phyloP scores from a whole-genome alignment of 192 early-diverging fungal genomes.

The Podila minutissima region DNA sequence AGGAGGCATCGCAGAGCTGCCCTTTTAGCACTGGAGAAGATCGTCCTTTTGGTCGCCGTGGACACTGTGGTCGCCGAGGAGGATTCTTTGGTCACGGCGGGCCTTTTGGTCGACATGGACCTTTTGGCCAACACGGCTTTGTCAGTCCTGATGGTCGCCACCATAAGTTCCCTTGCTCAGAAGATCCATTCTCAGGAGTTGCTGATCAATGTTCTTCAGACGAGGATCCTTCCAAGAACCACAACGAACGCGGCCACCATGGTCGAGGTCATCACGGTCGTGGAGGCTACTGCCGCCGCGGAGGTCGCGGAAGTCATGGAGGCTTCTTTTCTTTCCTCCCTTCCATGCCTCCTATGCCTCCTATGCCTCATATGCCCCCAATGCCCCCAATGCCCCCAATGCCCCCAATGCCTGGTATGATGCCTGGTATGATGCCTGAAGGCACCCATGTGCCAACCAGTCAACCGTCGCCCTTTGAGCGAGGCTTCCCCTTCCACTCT shows the following conservation, averaged over 20 bases:
- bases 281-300: constrained; percentile 2
- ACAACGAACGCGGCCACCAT: constrained; percentile 1
- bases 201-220: not conserved
- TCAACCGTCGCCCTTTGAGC: not conserved
- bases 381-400: not conserved
- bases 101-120: not conserved
- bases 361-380: constrained; percentile 15
- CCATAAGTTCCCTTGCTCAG: not conserved
- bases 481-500: constrained; percentile 2
- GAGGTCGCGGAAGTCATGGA: constrained; percentile 15
- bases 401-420: no score
- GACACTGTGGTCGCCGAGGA: not conserved
- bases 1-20: constrained; percentile 11
- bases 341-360: constrained; percentile 29
- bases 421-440: not conserved
- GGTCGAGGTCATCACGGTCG: constrained; percentile 11
- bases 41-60: constrained; percentile 16
- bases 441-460: not conserved
- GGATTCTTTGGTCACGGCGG: constrained; percentile 9
- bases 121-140: not conserved
- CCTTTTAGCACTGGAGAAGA: constrained; percentile 21
- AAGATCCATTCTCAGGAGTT: constrained; percentile 23
- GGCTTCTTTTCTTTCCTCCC: constrained; percentile 8
- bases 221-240: not conserved
- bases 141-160: not conserved